Evolutionary conservation across 2,329 filamentous ascomycete species (phyloP), one percentile per base, ranked within the genome.

Genomic region (Trichoderma brevicompactum): DNA sequence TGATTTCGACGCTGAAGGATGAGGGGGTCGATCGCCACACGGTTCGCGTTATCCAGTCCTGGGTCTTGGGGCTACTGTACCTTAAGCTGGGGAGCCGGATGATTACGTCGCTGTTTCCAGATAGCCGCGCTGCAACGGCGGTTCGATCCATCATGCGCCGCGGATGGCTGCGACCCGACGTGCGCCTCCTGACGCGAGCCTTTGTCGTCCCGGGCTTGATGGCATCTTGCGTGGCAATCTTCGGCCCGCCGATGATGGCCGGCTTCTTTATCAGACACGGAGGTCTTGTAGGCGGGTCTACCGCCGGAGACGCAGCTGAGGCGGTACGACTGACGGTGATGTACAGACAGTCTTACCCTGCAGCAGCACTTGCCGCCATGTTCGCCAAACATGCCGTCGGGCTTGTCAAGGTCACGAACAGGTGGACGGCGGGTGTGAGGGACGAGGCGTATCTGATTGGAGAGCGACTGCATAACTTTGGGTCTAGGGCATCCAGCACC

Each of bases 401-500:
- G 10, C 74, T 89, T n/a, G 73, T 85, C 8, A 79, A 84, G 52
- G 84, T 92, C 60, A 84, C 95, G 59, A 85, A 86, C 53, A 81
- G 87, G 19, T 98, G 94, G 94, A 87, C 91, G 71, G 83, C 88
- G 65, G 87, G 89, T 65, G 92, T 99, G 53, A 84, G 92, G 44
- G 96, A 99, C 76, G 96, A 99, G 78, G 94, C 96, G 0, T 99
- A 99, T 76, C 81, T 99, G 50, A 95, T 98, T 73, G 95, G 95
- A 2, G 94, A 99, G 79, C 82, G 94, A 66, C 79, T 99, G 73
- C 96, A 99, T 79, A 99, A 99, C 76, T 96, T 97, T 78, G 92
- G 92, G 4, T 76, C 77, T 2, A 78, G 76, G 7, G 75, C 78
- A 15, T 77, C 77, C 7, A 78, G 75, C 17, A 75, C 74, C 17